Conservation (phyloP, 371 early-diverging fungal genomes). For the Saksenaea oblongispora region DNA sequence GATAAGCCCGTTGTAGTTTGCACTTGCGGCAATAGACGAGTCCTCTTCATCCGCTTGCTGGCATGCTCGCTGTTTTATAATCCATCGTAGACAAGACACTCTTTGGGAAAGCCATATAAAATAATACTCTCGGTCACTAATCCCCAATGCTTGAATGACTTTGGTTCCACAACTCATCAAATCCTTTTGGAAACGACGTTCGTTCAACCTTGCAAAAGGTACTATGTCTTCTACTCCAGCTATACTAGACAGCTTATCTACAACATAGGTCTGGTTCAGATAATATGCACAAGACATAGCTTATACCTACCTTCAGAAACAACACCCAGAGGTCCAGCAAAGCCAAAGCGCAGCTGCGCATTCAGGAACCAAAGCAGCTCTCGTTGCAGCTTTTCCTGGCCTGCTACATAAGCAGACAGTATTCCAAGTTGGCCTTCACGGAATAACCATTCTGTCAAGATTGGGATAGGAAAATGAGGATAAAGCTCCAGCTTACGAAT, state of each 20-base stretch:
- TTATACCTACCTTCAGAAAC: slow-evolving; percentile 18
- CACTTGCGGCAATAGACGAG: slow-evolving; percentile 31
- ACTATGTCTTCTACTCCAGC: slow-evolving; percentile 10
- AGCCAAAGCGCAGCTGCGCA: slow-evolving; percentile 38
- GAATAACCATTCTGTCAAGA: slow-evolving; percentile 28
- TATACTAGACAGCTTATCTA: slow-evolving; percentile 13
- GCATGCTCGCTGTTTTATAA: slow-evolving; percentile 38
- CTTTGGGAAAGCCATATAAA: slow-evolving; percentile 43
- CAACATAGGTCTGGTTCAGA: background rate
- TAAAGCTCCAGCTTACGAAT: slow-evolving; percentile 34
- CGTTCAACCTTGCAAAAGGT: slow-evolving; percentile 34
- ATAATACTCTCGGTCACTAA: slow-evolving; percentile 22
- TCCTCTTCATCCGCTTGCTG: slow-evolving; percentile 39
- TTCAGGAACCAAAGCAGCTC: slow-evolving; percentile 36
- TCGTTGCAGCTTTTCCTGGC: slow-evolving; percentile 17
- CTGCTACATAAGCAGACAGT: slow-evolving; percentile 19
- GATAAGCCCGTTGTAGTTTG: slow-evolving; percentile 48
- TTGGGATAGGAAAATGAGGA: slow-evolving; percentile 23
- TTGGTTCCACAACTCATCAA: slow-evolving; percentile 33
- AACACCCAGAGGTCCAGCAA: slow-evolving; percentile 37
- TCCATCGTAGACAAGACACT: slow-evolving; percentile 37
- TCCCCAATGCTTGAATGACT: slow-evolving; percentile 24
- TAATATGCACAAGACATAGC: background rate
- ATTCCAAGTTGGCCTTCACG: slow-evolving; percentile 22
- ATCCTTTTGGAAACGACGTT: slow-evolving; percentile 46